Base-by-base conservation (phyloP, 2,329 filamentous ascomycete genomes). In the Ophiocordyceps polyrhachis-furcata region DNA sequence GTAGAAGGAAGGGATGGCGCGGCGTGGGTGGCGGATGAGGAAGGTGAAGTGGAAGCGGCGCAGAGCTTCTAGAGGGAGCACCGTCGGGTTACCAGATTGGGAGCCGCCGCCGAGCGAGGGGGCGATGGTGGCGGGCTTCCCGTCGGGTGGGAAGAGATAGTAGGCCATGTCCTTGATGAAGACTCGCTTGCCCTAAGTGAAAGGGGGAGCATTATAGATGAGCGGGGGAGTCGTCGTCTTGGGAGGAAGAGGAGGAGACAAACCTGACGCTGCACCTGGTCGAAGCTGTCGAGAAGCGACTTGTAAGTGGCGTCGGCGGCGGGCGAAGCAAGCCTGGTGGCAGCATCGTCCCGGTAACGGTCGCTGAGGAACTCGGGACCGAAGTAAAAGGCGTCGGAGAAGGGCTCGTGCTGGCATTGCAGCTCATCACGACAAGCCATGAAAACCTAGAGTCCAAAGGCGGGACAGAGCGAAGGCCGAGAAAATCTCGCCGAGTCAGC, bases 151-250 rank as follows among this genome's bases (percentile, higher is more conserved):
- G 50, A 93, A 70, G 51, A 95, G 71, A 62, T 96, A 96, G 64
- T 95, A 82, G 46, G 83, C 81, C 67, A 96, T 98, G 62, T 96
- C 91, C 64, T 98, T 98, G 73, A 98, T 91, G 67, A 96, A 95
- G 55, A 93, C 68, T 53, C 89, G 83, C 68, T 93, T 94, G 55
- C 79, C 83, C 83, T 93, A 53, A 42, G 40, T 6, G 11, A 13
- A 9, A 29, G 28, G 40, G 9, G 23, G 40, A 17, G 20, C 14
- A 29, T 17, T 6, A 19, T 3, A 5, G 15, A 3, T 17, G 6
- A 19, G n/a, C n/a, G 8, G 15, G 15, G 15, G 15, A n/a, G 13
- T 45, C 49, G 48, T 48, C 37, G 51, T 44, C 47, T 47, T 21
- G 20, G 35, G 49, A 48, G 44, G 47, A 47, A 47, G 46, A 49